Evolutionary conservation across 768 basidiomycete species (phyloP), one percentile per base, ranked within the genome.

Genomic region (Serendipita vermifera): DNA sequence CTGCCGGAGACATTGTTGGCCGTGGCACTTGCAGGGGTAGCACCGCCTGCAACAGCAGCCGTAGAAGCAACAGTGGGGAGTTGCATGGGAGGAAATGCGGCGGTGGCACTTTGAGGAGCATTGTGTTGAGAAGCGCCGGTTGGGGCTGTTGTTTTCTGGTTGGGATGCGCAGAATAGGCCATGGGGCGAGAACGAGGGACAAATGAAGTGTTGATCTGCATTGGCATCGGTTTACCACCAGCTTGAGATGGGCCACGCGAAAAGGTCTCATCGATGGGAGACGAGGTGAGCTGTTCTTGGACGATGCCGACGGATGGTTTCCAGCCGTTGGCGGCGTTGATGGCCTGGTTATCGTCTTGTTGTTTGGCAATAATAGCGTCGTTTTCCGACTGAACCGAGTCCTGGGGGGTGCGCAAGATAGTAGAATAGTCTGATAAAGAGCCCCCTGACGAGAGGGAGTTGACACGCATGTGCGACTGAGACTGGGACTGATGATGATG

Each of bases 61-160:
- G 46, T 9, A 51, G 22, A 15, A 22, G 46, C 17, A 11, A 51
- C 27, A 7, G 46, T 27, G n/a, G 46, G 46, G 29, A 51, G 46
- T 29, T 51, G 46, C 46, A 51, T 51, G n/a, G 46, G 46, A 7
- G 46, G 46, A 29, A 51, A 51, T 7, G 46, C 46, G n/a, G 46
- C 46, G n/a, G 46, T 51, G n/a, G 46, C 46, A 27, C 46, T 51
- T n/a, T 51, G 46, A 51, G 46, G 46, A 27, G 46, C 46, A n/a
- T n/a, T n/a, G n/a, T n/a, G n/a, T n/a, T n/a, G n/a, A n/a, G n/a
- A n/a, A n/a, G n/a, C n/a, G 32, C 24, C 24, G 15, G 32, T n/a
- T 31, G 20, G 46, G 24, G 46, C n/a, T 22, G 46, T 51, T 31
- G 46, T 27, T 29, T 51, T 51, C 24, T 51, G 46, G 22, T 51